phyloP scores from a whole-genome alignment of 2,329 filamentous ascomycete species.

The Arthroderma sp. region DNA sequence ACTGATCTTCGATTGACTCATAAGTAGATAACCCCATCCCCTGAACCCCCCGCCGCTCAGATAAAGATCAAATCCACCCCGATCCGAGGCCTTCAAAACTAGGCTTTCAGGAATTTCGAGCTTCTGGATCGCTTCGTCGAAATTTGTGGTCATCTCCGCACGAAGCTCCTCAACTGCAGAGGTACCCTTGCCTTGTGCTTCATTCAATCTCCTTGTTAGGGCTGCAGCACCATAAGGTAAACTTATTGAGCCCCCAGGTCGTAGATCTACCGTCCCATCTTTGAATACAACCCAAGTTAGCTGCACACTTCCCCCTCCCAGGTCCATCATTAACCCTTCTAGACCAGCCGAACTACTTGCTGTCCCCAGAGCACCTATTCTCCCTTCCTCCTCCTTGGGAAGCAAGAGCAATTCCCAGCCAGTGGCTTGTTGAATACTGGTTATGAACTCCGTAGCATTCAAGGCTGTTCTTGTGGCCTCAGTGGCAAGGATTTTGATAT shows the following conservation, averaged over 20 bases:
- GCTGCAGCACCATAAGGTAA: conserved; percentile 60
- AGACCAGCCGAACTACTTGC: conserved; percentile 59
- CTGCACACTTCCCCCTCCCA: conserved; percentile 64
- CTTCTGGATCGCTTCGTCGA: conserved; percentile 47
- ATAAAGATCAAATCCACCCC: conserved; percentile 55
- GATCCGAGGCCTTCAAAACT: conserved; percentile 27
- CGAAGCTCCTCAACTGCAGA: conserved; percentile 37
- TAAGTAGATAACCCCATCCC: conserved; percentile 80
- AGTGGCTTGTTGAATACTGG: conserved; percentile 48
- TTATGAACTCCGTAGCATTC: conserved; percentile 58
- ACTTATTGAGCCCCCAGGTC: conserved; percentile 46
- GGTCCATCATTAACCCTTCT: conserved; percentile 72
- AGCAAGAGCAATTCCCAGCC: conserved; percentile 61
- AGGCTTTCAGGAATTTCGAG: conserved; percentile 45
- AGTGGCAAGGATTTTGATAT: conserved; percentile 69
- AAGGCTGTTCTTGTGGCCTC: conserved; percentile 73
- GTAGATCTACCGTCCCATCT: conserved; percentile 38
- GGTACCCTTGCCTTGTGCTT: conserved; percentile 30
- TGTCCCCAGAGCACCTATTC: conserved; percentile 71
- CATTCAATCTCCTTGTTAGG: conserved; percentile 42
- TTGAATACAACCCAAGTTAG: conserved; percentile 51
- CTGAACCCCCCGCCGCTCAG: conserved; percentile 83
- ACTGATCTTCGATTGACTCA: conserved; percentile 58
- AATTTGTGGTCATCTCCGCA: conserved; percentile 42
- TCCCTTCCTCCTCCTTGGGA: conserved; percentile 66